Evolutionary conservation across 805 yeast species (phyloP), one percentile per base, ranked within the genome.

Genomic region (Tetrapisispora iriomotensis): DNA sequence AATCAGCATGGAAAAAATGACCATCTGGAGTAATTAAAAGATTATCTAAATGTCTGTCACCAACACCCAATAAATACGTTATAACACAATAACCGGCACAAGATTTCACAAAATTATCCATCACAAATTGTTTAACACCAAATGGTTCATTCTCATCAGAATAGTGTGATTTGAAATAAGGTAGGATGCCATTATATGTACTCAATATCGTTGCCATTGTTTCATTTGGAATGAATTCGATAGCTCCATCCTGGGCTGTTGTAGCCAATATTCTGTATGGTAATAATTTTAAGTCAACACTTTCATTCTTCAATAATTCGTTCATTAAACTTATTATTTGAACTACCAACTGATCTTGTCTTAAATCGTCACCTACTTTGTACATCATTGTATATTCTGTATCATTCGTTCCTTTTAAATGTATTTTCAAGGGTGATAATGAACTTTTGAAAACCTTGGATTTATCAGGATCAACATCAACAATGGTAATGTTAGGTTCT

Each of bases 51-150:
- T 92, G 99, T 41, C 99, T 73, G 62, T 92, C 99, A 13, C 99
- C 99, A 8, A 92, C 96, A 6, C 98, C 99, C 12, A 92, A 64
- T 8, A 92, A 65, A 51, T 92, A 92, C 0, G 98, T 92, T 19
- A 92, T 83, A 1, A 92, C 97, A 66, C 96, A 92, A 56, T 92
- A 92, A 0, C 98, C 99, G 19, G 99, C 96, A 57, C 96, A 86
- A 3, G 96, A 85, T 47, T 88, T 76, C 6, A 92, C 90, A 62
- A 84, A 92, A 47, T 83, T 90, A 51, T 92, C 97, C 95, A 92
- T 85, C 0, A 79, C 84, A 47, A 73, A 74, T 4, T 52, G 56
- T 23, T 56, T 54, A 3, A 63, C 65, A 1, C 65, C 67, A 12
- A 54, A 43, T 15, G 58, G 66, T 14, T 56, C 60, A 14, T 45